Conservation (phyloP, 805 yeast species). For the Saturnispora sekii region DNA sequence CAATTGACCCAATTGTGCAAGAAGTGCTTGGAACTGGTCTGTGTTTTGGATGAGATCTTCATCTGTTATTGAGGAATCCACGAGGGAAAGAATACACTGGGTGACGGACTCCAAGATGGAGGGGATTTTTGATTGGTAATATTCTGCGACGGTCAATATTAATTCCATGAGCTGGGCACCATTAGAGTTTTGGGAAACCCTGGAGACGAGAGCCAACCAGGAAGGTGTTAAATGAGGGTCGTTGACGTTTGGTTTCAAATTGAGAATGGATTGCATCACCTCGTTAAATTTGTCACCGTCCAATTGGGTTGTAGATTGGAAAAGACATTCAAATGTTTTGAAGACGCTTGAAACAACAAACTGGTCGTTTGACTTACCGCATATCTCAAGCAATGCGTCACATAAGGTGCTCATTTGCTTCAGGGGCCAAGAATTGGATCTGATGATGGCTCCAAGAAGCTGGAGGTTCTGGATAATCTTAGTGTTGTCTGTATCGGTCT, state of each 20-base stretch:
- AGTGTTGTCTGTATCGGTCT: constrained; percentile 44
- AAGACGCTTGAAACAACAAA: constrained; percentile 75
- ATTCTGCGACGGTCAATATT: constrained; percentile 36
- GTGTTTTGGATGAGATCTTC: constrained; percentile 42
- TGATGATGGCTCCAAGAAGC: constrained; percentile 58
- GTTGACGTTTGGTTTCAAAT: constrained; percentile 69
- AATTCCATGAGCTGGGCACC: no score
- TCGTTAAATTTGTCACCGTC: constrained; percentile 55
- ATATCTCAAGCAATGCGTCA: constrained; percentile 62
- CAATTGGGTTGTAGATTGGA: constrained; percentile 41
- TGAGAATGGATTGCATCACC: constrained; percentile 63
- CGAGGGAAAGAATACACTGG: constrained; percentile 74
- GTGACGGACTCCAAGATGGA: constrained; percentile 65
- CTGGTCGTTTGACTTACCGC: constrained; percentile 70
- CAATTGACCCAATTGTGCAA: constrained; percentile 42
- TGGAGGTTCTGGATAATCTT: constrained; percentile 69
- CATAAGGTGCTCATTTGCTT: constrained; percentile 61
- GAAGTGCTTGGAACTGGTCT: constrained; percentile 44
- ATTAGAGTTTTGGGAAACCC: constrained; percentile 37
- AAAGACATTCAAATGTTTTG: constrained; percentile 72
- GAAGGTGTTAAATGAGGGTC: constrained; percentile 85
- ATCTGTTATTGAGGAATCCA: constrained; percentile 59
- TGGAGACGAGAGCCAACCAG: constrained; percentile 92
- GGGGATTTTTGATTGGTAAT: constrained; percentile 57
- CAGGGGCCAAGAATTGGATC: constrained; percentile 77